Evolutionary conservation across 257 asterid species (phyloP), one percentile per base, ranked within the genome.

Genomic region (Solanum gracilifrons): DNA sequence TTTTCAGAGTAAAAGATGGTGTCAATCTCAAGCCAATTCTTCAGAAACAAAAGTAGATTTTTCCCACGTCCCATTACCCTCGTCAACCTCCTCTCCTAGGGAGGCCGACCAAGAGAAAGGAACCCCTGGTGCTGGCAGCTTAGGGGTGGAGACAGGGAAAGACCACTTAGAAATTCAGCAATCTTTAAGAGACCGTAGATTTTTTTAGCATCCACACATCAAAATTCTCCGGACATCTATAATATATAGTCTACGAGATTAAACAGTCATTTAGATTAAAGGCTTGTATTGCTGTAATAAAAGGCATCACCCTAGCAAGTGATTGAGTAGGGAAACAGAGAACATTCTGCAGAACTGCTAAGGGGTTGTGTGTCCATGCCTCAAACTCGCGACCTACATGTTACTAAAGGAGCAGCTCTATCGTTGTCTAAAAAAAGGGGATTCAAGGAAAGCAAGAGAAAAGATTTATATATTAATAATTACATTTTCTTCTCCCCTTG

Each of bases 401-500:
- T 27, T 80, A 16, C 27, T 80, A 46, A 29, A 80, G 68, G 39
- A 43, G 68, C 18, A 43, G 6, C 27, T 80, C 66, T 80, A 20
- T 27, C 15, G 3, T 79, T 80, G 39, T 1, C 29, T 18, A 5
- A 29, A 79, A 79, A 77, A 48, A 29, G 12, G 11, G 3, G n/a
- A 46, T 29, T 31, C 48, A 48, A 9, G 29, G 41, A 48, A 80
- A 48, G 21, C 43, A 48, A 43, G 85, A 79, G 69, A 15, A 80
- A 9, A 82, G 69, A 82, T 5, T 18, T 48, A 29, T 46, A 46
- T 15, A 46, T 46, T 48, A 29, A 80, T 84, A 86, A 83, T 90
- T 92, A 96, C 99, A 89, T 96, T 94, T 94, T 95, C 98, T 92
- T 95, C 99, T 84, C 97, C 98, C 89, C 96, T 92, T 29, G 98